Evolutionary conservation across 2,329 filamentous ascomycete genomes (phyloP).

Genomic region (Colletotrichum gigasporum): DNA sequence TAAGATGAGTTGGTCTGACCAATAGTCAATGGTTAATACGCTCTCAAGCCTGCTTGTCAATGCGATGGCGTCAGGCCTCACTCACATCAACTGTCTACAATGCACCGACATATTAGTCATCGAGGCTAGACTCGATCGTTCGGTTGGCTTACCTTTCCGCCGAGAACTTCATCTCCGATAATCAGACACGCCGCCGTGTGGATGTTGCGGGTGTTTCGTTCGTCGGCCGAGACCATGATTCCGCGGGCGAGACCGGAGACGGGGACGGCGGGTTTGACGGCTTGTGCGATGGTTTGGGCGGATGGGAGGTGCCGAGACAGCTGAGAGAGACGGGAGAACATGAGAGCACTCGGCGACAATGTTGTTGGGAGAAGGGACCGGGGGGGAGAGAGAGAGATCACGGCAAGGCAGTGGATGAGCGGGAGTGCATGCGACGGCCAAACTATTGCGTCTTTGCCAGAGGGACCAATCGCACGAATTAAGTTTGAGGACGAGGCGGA

Average conservation of each 20-base stretch:
- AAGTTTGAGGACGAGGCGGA: slow-evolving; percentile 6
- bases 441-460: neutral
- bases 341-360: slow-evolving; percentile 47
- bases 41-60: neutral
- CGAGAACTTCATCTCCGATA: slow-evolving; percentile 96
- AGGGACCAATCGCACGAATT: slow-evolving; percentile 22
- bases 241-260: slow-evolving; percentile 37
- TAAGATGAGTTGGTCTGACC: slow-evolving; percentile 70
- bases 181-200: slow-evolving; percentile 92
- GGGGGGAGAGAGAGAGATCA: neutral
- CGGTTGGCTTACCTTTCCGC: slow-evolving; percentile 80
- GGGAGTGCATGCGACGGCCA: neutral
- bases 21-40: slow-evolving; percentile 23
- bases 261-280: slow-evolving; percentile 35
- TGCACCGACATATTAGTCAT: neutral
- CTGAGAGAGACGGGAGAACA: slow-evolving; percentile 82
- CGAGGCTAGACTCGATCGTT: neutral
- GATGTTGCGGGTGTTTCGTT: slow-evolving; percentile 73
- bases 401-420: neutral
- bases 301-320: slow-evolving; percentile 73
- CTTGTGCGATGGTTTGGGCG: slow-evolving; percentile 36
- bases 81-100: slow-evolving; percentile 51
- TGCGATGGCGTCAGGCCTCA: slow-evolving; percentile 4
- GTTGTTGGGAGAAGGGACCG: neutral
- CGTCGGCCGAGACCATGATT: slow-evolving; percentile 59